Evolutionary conservation across 768 basidiomycete genomes (phyloP), one percentile per base, ranked within the genome.

Genomic region (Punctularia strigosozonata): DNA sequence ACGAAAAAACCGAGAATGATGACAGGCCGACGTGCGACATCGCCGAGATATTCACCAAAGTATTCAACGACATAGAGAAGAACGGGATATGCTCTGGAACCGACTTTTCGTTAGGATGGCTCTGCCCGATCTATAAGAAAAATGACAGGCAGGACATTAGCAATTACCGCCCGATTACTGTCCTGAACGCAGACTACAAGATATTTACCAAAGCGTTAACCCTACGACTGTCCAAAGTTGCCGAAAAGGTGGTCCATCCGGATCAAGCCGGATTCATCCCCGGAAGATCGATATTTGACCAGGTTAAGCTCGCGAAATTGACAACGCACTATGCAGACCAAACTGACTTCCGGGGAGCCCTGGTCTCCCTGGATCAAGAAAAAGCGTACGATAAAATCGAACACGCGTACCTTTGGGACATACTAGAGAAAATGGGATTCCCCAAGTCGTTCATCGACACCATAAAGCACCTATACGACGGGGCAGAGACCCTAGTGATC

Each of bases 331-430:
- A 38, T 12, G 42, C 42, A 0, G 45, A 46, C 19, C 10, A 17
- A 0, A 33, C n/a, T 2, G 42, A 46, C 2, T 5, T 25, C 4
- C 13, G 40, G 10, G 36, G 45, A 0, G 25, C 23, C 0, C 41
- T 45, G 1, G 5, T 45, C 0, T 31, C 44, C 0, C 38, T 41
- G 1, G 39, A 42, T 18, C 44, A 39, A 12, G 38, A 44, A 18
- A 38, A 41, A 30, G 37, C 43, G 1, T 48, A 48, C 23, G 37
- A 48, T 15, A 44, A 45, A 14, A 34, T 49, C 4, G 5, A 14
- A 4, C 48, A 49, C 15, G 31, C 35, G 4, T 49, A 47, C 36
- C 37, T 49, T 0, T 45, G 40, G 41, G 8, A 14, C 3, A 10
- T 26, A 3, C 43, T 44, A 2, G 17, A 13, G 1, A 10, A 13